Evolutionary conservation across 1,139 yeast genomes (phyloP).

Genomic region (Ogataea hybrid): DNA sequence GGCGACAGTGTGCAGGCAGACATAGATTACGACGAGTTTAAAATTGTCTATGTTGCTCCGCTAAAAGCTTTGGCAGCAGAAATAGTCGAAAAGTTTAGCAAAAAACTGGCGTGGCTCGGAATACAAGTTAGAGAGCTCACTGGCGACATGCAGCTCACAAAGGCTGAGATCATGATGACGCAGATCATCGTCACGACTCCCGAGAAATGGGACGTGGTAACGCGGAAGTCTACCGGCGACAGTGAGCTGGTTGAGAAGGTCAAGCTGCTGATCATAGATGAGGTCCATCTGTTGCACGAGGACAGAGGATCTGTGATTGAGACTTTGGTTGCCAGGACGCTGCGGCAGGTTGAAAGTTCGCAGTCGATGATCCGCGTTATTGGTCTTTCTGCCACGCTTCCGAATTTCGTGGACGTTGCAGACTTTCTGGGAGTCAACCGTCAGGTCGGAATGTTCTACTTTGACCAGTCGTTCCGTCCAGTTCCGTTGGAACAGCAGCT

Average conservation of each 20-base stretch:
- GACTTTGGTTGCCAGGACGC: constrained; percentile 90
- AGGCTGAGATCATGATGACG: constrained; percentile 76
- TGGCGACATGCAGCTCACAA: constrained; percentile 95
- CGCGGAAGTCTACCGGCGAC: constrained; percentile 82
- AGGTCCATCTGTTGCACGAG: constrained; percentile 94
- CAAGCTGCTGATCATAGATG: constrained; percentile 85
- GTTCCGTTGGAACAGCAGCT: constrained; percentile 89
- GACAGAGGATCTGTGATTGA: constrained; percentile 98
- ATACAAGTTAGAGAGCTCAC: constrained; percentile 86
- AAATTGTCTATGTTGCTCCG: constrained; percentile 94
- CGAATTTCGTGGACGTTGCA: constrained; percentile 92
- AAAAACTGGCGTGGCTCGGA: constrained; percentile 80
- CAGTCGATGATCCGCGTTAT: constrained; percentile 94
- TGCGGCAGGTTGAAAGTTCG: constrained; percentile 89
- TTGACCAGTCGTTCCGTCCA: constrained; percentile 92
- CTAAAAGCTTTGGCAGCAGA: constrained; percentile 96
- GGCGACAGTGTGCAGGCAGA: constrained; percentile 56
- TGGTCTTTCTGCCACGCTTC: constrained; percentile 96
- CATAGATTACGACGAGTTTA: constrained; percentile 78
- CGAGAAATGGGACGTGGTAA: constrained; percentile 98
- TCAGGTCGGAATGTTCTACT: constrained; percentile 87
- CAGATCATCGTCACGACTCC: constrained; percentile 97
- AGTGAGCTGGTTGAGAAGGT: constrained; percentile 84
- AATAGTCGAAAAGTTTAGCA: constrained; percentile 85
- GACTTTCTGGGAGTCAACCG: constrained; percentile 92